A percentile compares a stretch with the other conserved stretches of the same genome.
Evolutionary conservation across 2,329 filamentous ascomycete genomes (phyloP).

Genomic region (Penicillium sp.): DNA sequence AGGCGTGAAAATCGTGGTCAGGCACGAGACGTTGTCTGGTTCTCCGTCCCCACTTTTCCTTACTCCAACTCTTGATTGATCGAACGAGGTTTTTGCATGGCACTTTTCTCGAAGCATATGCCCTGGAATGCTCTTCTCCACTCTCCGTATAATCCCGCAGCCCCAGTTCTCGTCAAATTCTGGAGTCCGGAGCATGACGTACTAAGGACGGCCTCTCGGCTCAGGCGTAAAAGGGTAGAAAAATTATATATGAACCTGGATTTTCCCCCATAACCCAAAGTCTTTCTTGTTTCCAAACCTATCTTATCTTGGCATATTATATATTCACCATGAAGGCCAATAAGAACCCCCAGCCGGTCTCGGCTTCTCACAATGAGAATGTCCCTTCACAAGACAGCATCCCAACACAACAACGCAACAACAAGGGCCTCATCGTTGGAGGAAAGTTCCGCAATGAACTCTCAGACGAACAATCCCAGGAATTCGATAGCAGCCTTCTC

Average conservation of each 20-base stretch:
- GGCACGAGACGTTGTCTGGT: background rate
- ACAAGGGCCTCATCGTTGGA: slow-evolving; percentile 27
- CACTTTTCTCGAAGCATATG: slow-evolving; percentile 6
- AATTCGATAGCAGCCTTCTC: slow-evolving; percentile 19
- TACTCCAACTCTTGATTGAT: slow-evolving; percentile 1
- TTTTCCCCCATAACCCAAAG: background rate
- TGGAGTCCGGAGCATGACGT: slow-evolving; percentile 23
- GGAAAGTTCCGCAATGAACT: slow-evolving; percentile 30
- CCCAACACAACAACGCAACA: background rate
- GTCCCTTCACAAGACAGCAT: slow-evolving; percentile 6
- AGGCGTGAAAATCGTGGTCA: background rate
- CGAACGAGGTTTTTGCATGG: background rate
- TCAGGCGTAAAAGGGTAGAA: background rate
- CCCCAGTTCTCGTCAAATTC: slow-evolving; percentile 19
- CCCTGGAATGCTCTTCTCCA: slow-evolving; percentile 11
- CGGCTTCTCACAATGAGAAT: slow-evolving; percentile 28
- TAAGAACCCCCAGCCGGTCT: slow-evolving; percentile 24
- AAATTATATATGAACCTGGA: background rate
- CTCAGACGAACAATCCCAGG: slow-evolving; percentile 20
- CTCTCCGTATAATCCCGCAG: slow-evolving; percentile 15
- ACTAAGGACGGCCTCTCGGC: background rate
- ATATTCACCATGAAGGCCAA: slow-evolving; percentile 23
- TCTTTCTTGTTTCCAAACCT: background rate
- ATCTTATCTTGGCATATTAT: background rate
- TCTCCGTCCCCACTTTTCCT: slow-evolving; percentile 1